Evolutionary conservation across 2,329 filamentous ascomycete genomes (phyloP).

Genomic region (Alternaria rosae): DNA sequence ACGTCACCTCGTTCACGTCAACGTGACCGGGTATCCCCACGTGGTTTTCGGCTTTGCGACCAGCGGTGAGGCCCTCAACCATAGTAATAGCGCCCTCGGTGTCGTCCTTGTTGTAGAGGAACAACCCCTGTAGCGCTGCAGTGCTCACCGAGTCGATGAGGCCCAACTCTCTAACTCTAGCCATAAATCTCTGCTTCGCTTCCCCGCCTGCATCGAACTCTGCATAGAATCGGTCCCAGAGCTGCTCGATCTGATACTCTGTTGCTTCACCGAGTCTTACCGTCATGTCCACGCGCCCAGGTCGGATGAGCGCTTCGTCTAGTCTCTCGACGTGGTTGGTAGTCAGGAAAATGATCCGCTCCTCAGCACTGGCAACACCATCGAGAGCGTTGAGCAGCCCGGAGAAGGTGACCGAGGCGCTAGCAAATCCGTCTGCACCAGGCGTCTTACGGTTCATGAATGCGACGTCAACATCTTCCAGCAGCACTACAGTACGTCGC

Average conservation of each 20-base stretch:
- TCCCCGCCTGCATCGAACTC: constrained; percentile 73
- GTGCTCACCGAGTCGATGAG: constrained; percentile 80
- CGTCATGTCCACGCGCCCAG: constrained; percentile 93
- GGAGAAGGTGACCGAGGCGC: constrained; percentile 91
- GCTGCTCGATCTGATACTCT: constrained; percentile 79
- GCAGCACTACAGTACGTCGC: constrained; percentile 77
- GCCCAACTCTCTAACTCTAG: constrained; percentile 72
- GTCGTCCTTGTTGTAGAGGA: constrained; percentile 92
- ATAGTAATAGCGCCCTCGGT: constrained; percentile 85
- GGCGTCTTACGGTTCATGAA: constrained; percentile 81
- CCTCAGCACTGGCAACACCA: constrained; percentile 92
- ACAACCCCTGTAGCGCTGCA: constrained; percentile 90
- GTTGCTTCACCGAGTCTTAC: constrained; percentile 88
- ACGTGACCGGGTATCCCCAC: constrained; percentile 44
- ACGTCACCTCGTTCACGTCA: constrained; percentile 29
- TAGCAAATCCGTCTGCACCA: constrained; percentile 82
- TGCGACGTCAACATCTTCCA: constrained; percentile 92
- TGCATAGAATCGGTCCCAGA: constrained; percentile 96
- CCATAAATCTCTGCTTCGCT: constrained; percentile 73
- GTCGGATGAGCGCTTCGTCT: constrained; percentile 86
- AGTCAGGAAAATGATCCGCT: constrained; percentile 91
- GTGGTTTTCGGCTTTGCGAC: constrained; percentile 33
- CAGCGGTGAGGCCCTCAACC: constrained; percentile 67
- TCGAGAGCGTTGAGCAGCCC: constrained; percentile 77
- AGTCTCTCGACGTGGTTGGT: constrained; percentile 93